Conservation (phyloP, 2,329 filamentous ascomycete species). For the Neophaeococcomyces aloes region DNA sequence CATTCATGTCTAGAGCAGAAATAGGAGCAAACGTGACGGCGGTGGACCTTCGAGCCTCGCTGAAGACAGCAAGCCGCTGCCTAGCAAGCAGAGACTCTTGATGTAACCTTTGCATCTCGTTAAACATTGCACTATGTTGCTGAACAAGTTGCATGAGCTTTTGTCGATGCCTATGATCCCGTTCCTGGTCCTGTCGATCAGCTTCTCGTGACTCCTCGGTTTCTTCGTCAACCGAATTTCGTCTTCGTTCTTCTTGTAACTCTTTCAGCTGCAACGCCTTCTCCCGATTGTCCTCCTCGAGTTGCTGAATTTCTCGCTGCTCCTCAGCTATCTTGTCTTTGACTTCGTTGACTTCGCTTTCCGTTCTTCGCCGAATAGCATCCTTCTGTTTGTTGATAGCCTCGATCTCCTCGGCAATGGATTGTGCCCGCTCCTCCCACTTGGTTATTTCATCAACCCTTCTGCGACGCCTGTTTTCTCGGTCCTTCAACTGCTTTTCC, state of each 20-base stretch:
- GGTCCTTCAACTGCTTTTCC: slow-evolving; percentile 53
- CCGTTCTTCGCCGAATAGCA: slow-evolving; percentile 31
- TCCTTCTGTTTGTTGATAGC: slow-evolving; percentile 35
- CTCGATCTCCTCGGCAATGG: slow-evolving; percentile 41
- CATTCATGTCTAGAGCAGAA: slow-evolving; percentile 32
- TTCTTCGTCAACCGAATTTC: slow-evolving; percentile 35
- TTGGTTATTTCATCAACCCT: slow-evolving; percentile 48
- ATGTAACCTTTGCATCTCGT: slow-evolving; percentile 16
- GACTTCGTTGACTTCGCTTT: slow-evolving; percentile 32
- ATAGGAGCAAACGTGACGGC: slow-evolving; percentile 31
- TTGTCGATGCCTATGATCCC: slow-evolving; percentile 37
- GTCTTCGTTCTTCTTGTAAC: slow-evolving; percentile 49
- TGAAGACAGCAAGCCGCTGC: slow-evolving; percentile 24
- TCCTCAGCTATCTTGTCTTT: slow-evolving; percentile 36
- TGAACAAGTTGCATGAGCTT: slow-evolving; percentile 34
- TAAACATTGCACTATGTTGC: slow-evolving; percentile 29
- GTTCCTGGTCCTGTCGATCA: slow-evolving; percentile 40
- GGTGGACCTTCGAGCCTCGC: slow-evolving; percentile 28
- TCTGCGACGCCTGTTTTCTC: slow-evolving; percentile 50
- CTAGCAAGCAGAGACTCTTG: slow-evolving; percentile 18
- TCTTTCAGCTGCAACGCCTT: slow-evolving; percentile 51
- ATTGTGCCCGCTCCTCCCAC: slow-evolving; percentile 46
- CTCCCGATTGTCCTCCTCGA: slow-evolving; percentile 53
- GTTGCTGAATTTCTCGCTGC: slow-evolving; percentile 40
- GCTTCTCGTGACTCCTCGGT: slow-evolving; percentile 43